A percentile compares a stretch with the other conserved stretches of the same genome.
Evolutionary conservation across 139 green algal species (phyloP).

Genomic region (Mychonastes homosphaera): DNA sequence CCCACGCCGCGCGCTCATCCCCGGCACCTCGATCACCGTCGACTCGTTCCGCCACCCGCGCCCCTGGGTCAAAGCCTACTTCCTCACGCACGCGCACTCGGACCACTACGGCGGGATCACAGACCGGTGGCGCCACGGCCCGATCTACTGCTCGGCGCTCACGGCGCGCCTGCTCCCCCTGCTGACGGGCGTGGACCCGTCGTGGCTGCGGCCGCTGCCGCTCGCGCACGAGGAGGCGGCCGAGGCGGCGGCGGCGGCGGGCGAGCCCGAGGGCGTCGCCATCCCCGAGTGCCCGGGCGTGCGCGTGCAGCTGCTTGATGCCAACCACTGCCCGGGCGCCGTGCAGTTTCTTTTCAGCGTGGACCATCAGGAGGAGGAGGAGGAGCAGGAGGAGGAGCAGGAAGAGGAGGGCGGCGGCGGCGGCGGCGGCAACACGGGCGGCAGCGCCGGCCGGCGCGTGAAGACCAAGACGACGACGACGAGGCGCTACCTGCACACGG

Average conservation of each 20-base stretch:
- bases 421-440: background rate
- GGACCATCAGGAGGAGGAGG: conserved; percentile 13
- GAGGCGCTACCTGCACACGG: conserved; percentile 52
- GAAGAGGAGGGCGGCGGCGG: conserved; percentile 11
- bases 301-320: conserved; percentile 59
- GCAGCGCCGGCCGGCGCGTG: background rate
- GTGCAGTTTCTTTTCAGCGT: conserved; percentile 63
- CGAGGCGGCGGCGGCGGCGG: no score
- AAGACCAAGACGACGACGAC: background rate
- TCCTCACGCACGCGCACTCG: conserved; percentile 54
- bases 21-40: conserved; percentile 25
- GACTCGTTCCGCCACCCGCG: conserved; percentile 28
- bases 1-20: conserved; percentile 30
- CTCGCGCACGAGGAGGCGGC: no score
- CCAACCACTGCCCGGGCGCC: conserved; percentile 76
- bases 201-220: conserved; percentile 31
- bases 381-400: background rate
- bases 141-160: conserved; percentile 67
- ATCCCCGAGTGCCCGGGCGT: conserved; percentile 33
- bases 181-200: conserved; percentile 33
- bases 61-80: conserved; percentile 26
- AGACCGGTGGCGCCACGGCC: conserved; percentile 49
- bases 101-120: conserved; percentile 74
- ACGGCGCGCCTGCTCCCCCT: conserved; percentile 47
- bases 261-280: no score